A percentile compares a stretch with the other conserved stretches of the same genome.
phyloP scores from a whole-genome alignment of 257 asterid genomes.

The Lantana camara region DNA sequence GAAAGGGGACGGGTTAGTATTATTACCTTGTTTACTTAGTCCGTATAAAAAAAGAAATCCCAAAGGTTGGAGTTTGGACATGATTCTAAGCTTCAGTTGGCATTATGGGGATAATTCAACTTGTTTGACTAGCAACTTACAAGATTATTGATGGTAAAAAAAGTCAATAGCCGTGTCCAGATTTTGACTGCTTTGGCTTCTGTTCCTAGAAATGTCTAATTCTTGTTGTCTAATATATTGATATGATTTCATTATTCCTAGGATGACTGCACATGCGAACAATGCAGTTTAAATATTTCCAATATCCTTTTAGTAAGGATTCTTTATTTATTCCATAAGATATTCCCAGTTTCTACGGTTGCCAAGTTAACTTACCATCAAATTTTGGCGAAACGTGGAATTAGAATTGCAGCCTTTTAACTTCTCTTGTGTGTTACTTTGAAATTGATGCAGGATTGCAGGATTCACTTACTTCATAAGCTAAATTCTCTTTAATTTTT shows the following conservation, averaged over 20 bases:
- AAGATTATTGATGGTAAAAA: not conserved
- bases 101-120: not conserved
- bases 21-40: not conserved
- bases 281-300: not conserved
- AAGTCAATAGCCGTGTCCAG: not conserved
- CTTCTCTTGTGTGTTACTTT: not conserved
- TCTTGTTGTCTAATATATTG: not conserved
- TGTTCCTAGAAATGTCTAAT: not conserved
- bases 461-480: slow-evolving; percentile 12
- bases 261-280: not conserved
- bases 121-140: not conserved
- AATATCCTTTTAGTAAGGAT: not conserved
- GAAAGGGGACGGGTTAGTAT: not conserved
- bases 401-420: not conserved
- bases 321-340: not conserved
- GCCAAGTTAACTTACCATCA: slow-evolving; percentile 1
- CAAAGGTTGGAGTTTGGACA: not conserved
- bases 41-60: not conserved
- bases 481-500: slow-evolving; percentile 27
- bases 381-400: not conserved
- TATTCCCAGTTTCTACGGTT: not conserved
- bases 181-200: not conserved
- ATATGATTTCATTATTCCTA: not conserved
- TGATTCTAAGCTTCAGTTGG: not conserved
- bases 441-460: slow-evolving; percentile 2